Conservation (phyloP, 2,329 filamentous ascomycete genomes). For the Calcarisporium arbuscula region DNA sequence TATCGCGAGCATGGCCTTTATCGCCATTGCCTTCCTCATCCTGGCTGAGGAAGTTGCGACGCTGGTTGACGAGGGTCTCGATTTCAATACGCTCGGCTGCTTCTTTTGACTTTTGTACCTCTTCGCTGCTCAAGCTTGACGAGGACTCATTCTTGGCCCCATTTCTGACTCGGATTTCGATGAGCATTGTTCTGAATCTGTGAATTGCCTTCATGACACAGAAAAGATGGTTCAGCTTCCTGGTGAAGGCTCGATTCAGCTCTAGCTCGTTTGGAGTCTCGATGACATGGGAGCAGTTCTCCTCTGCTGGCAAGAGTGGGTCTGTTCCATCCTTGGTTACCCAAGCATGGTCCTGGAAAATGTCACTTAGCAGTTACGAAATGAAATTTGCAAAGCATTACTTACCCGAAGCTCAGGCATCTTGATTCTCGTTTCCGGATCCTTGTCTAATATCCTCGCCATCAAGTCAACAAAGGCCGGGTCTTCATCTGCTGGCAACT, state of each 20-base stretch:
- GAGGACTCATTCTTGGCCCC: slow-evolving; percentile 1
- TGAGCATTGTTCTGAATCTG: slow-evolving; percentile 75
- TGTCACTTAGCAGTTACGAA: slow-evolving; percentile 4
- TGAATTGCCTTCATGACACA: slow-evolving; percentile 88
- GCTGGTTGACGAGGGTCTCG: slow-evolving; percentile 40
- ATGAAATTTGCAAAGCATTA: slow-evolving; percentile 4
- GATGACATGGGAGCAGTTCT: slow-evolving; percentile 77
- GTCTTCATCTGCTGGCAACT: slow-evolving; percentile 58
- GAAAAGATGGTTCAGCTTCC: slow-evolving; percentile 79
- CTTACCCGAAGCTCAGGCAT: slow-evolving; percentile 78
- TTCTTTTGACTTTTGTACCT: slow-evolving; percentile 16
- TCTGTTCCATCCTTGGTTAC: slow-evolving; percentile 78
- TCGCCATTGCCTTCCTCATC: slow-evolving; percentile 36
- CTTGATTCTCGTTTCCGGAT: slow-evolving; percentile 73
- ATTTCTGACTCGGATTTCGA: slow-evolving; percentile 18
- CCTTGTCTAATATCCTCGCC: slow-evolving; percentile 68
- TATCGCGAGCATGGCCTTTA: slow-evolving; percentile 47
- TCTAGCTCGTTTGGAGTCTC: slow-evolving; percentile 85
- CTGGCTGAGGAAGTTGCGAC: slow-evolving; percentile 32
- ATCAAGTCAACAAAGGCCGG: slow-evolving; percentile 71
- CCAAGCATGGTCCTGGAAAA: slow-evolving; percentile 76
- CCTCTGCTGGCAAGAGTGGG: slow-evolving; percentile 69
- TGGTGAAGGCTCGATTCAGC: slow-evolving; percentile 83
- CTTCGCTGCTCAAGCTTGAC: slow-evolving; percentile 5
- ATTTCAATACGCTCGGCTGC: slow-evolving; percentile 41